These are phyloP conservation scores for Yueomyces sp. DNA, from an alignment of 1,139 yeast genomes.

Conservation along the genomic window DNA sequence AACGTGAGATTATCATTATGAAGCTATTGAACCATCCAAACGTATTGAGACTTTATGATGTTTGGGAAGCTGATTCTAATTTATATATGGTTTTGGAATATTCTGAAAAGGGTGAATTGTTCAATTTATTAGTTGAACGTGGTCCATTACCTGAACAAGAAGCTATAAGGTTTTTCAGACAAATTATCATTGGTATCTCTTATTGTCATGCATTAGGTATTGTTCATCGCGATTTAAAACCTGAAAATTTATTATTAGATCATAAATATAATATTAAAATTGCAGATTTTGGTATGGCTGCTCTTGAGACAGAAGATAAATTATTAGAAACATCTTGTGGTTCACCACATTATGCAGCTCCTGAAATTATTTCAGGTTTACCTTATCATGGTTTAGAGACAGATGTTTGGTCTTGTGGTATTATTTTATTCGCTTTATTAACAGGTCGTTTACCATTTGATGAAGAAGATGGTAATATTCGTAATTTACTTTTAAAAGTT, in stretches of 20 bases:
- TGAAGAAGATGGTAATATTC: conserved; percentile 68
- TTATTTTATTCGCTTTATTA: conserved; percentile 78
- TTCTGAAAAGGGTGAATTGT: conserved; percentile 94
- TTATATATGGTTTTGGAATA: conserved; percentile 84
- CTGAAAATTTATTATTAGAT: conserved; percentile 83
- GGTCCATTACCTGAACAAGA: conserved; percentile 84
- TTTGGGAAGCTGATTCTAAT: conserved; percentile 96
- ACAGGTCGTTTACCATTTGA: conserved; percentile 96
- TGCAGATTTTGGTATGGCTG: conserved; percentile 99
- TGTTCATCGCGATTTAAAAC: conserved; percentile 91
- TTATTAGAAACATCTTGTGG: conserved; percentile 93
- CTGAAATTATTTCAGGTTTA: conserved; percentile 91
- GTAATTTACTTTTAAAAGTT: conserved; percentile 74
- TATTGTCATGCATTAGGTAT: conserved; percentile 92
- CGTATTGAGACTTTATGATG: conserved; percentile 92
- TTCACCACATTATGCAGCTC: conserved; percentile 96
- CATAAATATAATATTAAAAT: conserved; percentile 81
- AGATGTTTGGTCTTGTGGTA: conserved; percentile 98
- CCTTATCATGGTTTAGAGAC: conserved; percentile 94
- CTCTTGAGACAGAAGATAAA: conserved; percentile 75
- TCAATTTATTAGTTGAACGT: conserved; percentile 77
- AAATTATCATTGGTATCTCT: conserved; percentile 81
- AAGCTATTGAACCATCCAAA: conserved; percentile 86
- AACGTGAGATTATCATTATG: conserved; percentile 87
- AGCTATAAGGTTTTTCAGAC: conserved; percentile 83